Conservation (phyloP, 2,329 filamentous ascomycete genomes). For the Colletotrichum coccodes region DNA sequence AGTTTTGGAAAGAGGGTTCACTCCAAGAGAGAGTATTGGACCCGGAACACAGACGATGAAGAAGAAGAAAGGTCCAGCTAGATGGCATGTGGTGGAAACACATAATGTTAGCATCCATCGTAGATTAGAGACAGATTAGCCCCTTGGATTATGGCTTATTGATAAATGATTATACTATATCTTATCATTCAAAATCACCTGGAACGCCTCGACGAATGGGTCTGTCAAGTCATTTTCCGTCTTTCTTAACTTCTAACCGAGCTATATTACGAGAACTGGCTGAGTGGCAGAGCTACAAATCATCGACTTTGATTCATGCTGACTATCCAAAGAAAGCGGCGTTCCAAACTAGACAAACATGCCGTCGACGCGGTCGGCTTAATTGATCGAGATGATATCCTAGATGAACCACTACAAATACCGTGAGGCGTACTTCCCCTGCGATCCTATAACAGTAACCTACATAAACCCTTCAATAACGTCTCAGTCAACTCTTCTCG, state of each 20-base stretch:
- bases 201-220: conserved; percentile 35
- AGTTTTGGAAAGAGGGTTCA: neutral
- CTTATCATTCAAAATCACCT: conserved; percentile 13
- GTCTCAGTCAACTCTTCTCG: neutral
- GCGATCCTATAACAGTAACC: neutral
- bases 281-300: conserved; percentile 36
- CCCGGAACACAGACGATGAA: too few relatives aligned
- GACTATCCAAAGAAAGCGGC: neutral
- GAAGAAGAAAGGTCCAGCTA: neutral
- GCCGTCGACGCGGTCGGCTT: too few relatives aligned
- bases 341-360: neutral
- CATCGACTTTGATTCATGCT: too few relatives aligned
- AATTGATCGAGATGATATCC: too few relatives aligned
- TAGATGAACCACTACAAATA: too few relatives aligned
- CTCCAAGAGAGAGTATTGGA: neutral
- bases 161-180: neutral
- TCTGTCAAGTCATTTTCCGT: conserved; percentile 40
- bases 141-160: neutral
- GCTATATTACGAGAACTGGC: conserved; percentile 36
- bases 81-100: neutral
- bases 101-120: too few relatives aligned
- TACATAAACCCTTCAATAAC: neutral
- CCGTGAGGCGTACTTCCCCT: neutral
- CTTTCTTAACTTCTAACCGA: conserved; percentile 46
- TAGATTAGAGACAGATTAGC: neutral